Evolutionary conservation across 1,284 basidiomycete species (phyloP).

Genomic region (Cronartium ribicola): DNA sequence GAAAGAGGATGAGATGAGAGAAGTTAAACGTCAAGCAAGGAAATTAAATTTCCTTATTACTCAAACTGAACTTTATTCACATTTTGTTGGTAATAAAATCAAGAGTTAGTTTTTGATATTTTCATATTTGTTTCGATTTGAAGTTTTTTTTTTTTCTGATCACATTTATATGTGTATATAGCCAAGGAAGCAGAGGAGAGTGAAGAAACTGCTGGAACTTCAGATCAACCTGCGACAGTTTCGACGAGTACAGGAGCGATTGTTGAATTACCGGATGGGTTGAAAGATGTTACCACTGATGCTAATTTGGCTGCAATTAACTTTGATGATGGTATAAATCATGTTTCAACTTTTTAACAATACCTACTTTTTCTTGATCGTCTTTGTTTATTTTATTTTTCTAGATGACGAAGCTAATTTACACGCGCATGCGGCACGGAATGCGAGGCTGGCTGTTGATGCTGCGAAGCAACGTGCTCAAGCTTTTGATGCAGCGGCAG

Average conservation of each 20-base stretch:
- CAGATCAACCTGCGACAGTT: slow-evolving; percentile 51
- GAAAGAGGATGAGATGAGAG: slow-evolving; percentile 92
- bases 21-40: slow-evolving; percentile 87
- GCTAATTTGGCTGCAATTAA: slow-evolving; percentile 73
- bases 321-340: slow-evolving; percentile 75
- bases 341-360: slow-evolving; percentile 11
- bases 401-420: slow-evolving; percentile 85
- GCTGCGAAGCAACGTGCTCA: slow-evolving; percentile 74
- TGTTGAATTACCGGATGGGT: slow-evolving; percentile 59
- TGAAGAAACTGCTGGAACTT: slow-evolving; percentile 57
- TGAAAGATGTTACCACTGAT: slow-evolving; percentile 58
- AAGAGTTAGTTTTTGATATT: slow-evolving; percentile 65
- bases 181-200: slow-evolving; percentile 81
- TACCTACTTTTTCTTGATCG: background rate
- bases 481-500: slow-evolving; percentile 75
- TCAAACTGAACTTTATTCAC: slow-evolving; percentile 97
- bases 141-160: too few species aligned
- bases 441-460: slow-evolving; percentile 83
- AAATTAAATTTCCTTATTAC: slow-evolving; percentile 99
- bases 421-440: slow-evolving; percentile 77
- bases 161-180: slow-evolving; percentile 51
- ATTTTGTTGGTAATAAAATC: slow-evolving; percentile 97
- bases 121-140: slow-evolving; percentile 5
- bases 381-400: background rate
- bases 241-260: slow-evolving; percentile 44